phyloP scores from a whole-genome alignment of 116 monocot species.

The Phalaenopsis hybrid region DNA sequence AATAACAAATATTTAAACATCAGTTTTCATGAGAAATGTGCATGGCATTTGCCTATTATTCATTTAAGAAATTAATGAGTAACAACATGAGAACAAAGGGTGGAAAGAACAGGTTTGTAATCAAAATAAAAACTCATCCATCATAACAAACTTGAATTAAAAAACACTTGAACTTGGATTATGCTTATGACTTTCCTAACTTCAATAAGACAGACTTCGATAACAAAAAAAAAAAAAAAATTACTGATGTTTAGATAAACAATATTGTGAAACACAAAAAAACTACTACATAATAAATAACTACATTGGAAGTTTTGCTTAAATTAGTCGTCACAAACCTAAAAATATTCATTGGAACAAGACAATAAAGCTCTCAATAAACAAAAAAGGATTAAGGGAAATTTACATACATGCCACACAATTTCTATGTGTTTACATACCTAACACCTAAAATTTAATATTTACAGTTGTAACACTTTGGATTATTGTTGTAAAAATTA shows the following conservation, averaged over 20 bases:
- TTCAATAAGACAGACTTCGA: too few relatives aligned
- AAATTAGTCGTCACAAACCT: not conserved
- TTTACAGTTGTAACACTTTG: too few relatives aligned
- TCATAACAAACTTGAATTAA: not conserved
- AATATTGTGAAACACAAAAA: not conserved
- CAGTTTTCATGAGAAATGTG: not conserved
- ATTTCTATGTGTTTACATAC: too few relatives aligned
- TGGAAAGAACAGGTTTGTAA: not conserved
- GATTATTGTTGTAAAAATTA: too few relatives aligned
- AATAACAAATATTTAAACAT: not conserved
- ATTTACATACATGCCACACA: too few relatives aligned
- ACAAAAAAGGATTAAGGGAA: not conserved
- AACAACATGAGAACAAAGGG: not conserved
- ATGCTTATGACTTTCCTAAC: too few relatives aligned
- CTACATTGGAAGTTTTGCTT: not conserved
- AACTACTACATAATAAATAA: not conserved
- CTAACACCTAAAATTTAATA: too few relatives aligned
- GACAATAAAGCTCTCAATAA: not conserved
- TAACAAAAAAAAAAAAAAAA: not conserved
- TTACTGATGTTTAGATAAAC: too few relatives aligned
- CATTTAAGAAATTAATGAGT: not conserved
- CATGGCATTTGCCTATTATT: not conserved
- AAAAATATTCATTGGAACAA: not conserved
- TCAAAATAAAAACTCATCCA: too few relatives aligned
- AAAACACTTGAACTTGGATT: not conserved